A percentile compares a stretch with the other conserved stretches of the same genome.
phyloP scores from a whole-genome alignment of 768 basidiomycete species.

The Suillus subaureus region DNA sequence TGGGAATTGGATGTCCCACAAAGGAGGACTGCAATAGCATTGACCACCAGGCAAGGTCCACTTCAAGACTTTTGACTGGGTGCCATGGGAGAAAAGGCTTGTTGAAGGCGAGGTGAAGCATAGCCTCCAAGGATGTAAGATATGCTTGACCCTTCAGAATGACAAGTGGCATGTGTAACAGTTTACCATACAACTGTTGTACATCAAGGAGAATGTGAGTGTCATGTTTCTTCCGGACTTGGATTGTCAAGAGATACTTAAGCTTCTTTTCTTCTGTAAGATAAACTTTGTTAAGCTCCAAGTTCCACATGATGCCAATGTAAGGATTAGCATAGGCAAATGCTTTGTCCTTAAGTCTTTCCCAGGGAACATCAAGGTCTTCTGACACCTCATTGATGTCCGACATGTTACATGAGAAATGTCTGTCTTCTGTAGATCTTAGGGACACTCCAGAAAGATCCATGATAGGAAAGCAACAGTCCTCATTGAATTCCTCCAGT shows the following conservation, averaged over 20 bases:
- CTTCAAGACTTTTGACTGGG: not conserved
- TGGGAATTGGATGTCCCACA: accelerated
- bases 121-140: not conserved
- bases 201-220: not conserved
- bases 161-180: accelerated
- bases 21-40: not conserved
- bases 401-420: accelerated
- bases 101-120: not conserved
- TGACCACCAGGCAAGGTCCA: not conserved
- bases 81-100: not conserved
- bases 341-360: accelerated
- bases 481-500: not conserved
- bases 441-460: not conserved
- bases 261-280: not conserved
- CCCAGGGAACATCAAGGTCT: not conserved
- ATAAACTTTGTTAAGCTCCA: not conserved
- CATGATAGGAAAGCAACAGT: not conserved
- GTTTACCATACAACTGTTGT: not conserved
- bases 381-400: not conserved
- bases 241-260: accelerated
- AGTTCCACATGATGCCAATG: not conserved
- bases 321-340: not conserved
- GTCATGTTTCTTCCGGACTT: not conserved
- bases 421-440: accelerated
- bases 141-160: not conserved